A percentile compares a stretch with the other conserved stretches of the same genome.
These are phyloP conservation scores for Suhomyces emberorum DNA, from an alignment of 805 yeast species.

Conservation along the genomic window DNA sequence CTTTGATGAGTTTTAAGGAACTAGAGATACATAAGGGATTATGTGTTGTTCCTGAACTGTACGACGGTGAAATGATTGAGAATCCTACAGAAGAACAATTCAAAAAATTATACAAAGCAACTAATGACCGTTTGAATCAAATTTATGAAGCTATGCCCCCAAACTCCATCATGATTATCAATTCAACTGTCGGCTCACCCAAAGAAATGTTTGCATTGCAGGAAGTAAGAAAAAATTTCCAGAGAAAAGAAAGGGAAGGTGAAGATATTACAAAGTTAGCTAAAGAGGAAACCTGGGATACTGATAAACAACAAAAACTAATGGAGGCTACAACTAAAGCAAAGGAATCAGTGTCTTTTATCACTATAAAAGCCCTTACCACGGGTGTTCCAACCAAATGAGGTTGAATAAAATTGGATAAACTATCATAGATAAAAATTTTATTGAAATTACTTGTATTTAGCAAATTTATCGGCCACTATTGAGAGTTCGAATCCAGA, in stretches of 20 bases:
- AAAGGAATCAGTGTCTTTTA: constrained; percentile 56
- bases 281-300: constrained; percentile 48
- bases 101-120: constrained; percentile 18
- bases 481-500: no score
- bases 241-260: constrained; percentile 39
- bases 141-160: constrained; percentile 55
- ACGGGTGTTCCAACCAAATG: neutral
- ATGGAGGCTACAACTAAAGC: constrained; percentile 48
- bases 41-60: constrained; percentile 18
- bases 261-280: constrained; percentile 40
- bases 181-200: constrained; percentile 64
- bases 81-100: constrained; percentile 7
- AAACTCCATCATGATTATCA: constrained; percentile 56
- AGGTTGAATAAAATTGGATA: no score
- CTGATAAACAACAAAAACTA: constrained; percentile 46
- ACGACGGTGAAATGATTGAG: constrained; percentile 14
- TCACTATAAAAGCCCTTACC: constrained; percentile 25
- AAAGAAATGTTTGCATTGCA: constrained; percentile 47
- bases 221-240: constrained; percentile 39
- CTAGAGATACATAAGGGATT: constrained; percentile 44
- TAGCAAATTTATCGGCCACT: no score
- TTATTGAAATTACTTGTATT: no score
- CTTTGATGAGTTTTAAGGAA: constrained; percentile 56
- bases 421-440: no score
- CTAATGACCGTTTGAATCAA: constrained; percentile 44